phyloP scores from a whole-genome alignment of 148 eudicot species.

The Persicaria tinctoria region DNA sequence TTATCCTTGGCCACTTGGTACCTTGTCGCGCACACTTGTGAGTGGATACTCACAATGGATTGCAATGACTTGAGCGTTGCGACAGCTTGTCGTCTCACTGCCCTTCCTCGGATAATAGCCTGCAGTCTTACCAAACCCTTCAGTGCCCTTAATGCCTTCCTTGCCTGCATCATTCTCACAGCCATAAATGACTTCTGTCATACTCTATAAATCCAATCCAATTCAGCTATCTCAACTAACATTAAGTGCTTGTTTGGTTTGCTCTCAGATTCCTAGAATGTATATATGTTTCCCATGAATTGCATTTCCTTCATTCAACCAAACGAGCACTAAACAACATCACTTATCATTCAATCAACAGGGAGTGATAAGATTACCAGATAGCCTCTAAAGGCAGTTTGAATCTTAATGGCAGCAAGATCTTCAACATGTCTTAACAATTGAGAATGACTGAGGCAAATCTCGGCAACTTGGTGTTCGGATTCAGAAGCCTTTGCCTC shows the following conservation, averaged over 20 bases:
- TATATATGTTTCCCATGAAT: not conserved
- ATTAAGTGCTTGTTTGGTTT: not conserved
- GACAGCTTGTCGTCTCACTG: slow-evolving; percentile 65
- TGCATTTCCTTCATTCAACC: not conserved
- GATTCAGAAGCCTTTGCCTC: not conserved
- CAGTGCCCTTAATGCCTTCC: slow-evolving; percentile 72
- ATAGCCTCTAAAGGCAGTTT: slow-evolving; percentile 57
- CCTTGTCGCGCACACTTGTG: slow-evolving; percentile 57
- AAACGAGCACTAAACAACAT: not conserved
- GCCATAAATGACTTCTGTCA: not conserved
- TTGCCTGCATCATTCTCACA: slow-evolving; percentile 42
- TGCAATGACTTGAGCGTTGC: slow-evolving; percentile 63
- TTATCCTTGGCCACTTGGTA: slow-evolving; percentile 26
- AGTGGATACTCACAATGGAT: slow-evolving; percentile 59
- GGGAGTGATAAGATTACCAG: slow-evolving; percentile 29
- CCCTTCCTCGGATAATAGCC: slow-evolving; percentile 64
- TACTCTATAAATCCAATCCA: not conserved
- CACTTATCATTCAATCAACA: not conserved
- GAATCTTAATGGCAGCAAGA: slow-evolving; percentile 57
- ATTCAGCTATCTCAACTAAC: not conserved
- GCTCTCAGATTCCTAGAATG: not conserved
- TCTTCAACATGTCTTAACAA: slow-evolving; percentile 3
- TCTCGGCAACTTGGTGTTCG: not conserved
- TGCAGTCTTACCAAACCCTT: slow-evolving; percentile 78
- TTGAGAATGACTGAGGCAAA: not conserved